Conservation (phyloP, 306 rosid species). For the Quercus parvula region DNA sequence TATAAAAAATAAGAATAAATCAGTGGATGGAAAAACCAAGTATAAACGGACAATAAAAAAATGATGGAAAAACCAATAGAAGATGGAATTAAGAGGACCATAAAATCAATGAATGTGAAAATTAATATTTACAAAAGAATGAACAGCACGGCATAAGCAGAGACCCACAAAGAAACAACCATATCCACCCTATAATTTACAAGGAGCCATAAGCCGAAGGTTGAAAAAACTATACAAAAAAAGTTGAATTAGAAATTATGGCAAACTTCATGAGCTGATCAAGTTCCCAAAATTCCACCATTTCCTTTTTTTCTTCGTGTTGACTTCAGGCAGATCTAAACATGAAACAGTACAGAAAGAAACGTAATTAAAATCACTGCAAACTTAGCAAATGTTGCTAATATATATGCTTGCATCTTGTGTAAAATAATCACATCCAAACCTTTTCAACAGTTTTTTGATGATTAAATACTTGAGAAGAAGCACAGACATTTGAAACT, state of each 20-base stretch:
- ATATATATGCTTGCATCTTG: not conserved
- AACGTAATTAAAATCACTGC: not conserved
- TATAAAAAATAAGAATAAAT: not conserved
- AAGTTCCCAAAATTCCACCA: slow-evolving; percentile 64
- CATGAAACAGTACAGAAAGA: not conserved
- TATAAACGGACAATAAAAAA: not conserved
- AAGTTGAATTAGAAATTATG: slow-evolving; percentile 1
- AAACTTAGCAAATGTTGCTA: not conserved
- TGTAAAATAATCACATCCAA: not conserved
- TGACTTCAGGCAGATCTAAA: slow-evolving; percentile 47
- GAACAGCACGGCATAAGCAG: not conserved
- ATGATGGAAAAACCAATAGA: not conserved
- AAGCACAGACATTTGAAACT: no score
- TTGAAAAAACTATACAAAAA: not conserved
- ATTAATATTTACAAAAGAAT: slow-evolving; percentile 4
- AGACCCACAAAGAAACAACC: not conserved
- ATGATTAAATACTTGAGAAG: not conserved
- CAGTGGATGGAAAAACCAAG: not conserved
- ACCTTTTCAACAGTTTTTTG: not conserved
- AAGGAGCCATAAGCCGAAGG: not conserved
- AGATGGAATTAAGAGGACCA: not conserved
- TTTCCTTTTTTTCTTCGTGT: slow-evolving; percentile 63
- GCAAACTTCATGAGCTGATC: slow-evolving; percentile 11
- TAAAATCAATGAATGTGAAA: not conserved
- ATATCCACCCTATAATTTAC: not conserved